A percentile compares a stretch with the other conserved stretches of the same genome.
phyloP scores from a whole-genome alignment of 352 stramenopile genomes.

The Detonula confervacea region DNA sequence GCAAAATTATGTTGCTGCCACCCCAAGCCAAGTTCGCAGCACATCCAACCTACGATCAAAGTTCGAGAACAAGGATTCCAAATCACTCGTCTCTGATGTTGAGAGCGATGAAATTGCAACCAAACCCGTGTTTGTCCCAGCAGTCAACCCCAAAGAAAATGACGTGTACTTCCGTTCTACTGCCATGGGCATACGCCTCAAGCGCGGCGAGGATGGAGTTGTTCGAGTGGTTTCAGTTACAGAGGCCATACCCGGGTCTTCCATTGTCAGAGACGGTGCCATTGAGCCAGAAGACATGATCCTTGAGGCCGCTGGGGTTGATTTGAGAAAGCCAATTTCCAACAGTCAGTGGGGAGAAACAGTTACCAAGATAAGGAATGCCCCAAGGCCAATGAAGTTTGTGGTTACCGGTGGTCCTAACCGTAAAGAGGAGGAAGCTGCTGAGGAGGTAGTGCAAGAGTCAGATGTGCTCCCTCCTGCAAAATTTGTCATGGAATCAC shows the following conservation, averaged over 20 bases:
- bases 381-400: slow-evolving; percentile 75
- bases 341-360: slow-evolving; percentile 84
- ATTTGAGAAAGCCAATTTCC: slow-evolving; percentile 77
- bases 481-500: slow-evolving; percentile 39
- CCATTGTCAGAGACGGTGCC: slow-evolving; percentile 64
- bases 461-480: slow-evolving; percentile 9
- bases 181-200: slow-evolving; percentile 83
- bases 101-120: background rate
- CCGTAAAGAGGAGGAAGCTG: slow-evolving; percentile 16
- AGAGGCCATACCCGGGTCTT: slow-evolving; percentile 58
- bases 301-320: slow-evolving; percentile 75
- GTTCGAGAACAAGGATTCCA: slow-evolving; percentile 16
- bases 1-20: no score
- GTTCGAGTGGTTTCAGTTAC: slow-evolving; percentile 80
- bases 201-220: slow-evolving; percentile 79
- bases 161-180: slow-evolving; percentile 74
- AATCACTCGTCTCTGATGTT: background rate
- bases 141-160: slow-evolving; percentile 30
- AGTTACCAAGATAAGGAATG: slow-evolving; percentile 77
- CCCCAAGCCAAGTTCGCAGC: no score
- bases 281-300: slow-evolving; percentile 79
- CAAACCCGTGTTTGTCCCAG: slow-evolving; percentile 13
- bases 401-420: slow-evolving; percentile 50
- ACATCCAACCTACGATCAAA: slow-evolving; percentile 13
- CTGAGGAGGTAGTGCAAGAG: background rate